These are phyloP conservation scores for Cucurbitaria berberidis DNA, from an alignment of 2,329 filamentous ascomycete genomes.

Conservation along the genomic window DNA sequence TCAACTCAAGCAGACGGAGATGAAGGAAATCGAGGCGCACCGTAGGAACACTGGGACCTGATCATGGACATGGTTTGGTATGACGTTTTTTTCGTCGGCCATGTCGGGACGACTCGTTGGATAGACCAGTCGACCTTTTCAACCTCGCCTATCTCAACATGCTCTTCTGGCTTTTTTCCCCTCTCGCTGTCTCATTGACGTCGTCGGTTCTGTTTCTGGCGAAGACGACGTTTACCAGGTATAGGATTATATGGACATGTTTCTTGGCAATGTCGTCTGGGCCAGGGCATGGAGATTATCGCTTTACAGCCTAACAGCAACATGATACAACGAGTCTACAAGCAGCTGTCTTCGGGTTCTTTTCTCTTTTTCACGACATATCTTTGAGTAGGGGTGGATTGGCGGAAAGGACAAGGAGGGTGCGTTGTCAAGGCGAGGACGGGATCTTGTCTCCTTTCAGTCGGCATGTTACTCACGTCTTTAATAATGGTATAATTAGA, in stretches of 20 bases:
- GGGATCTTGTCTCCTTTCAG: not conserved
- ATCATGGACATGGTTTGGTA: not conserved
- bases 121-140: not conserved
- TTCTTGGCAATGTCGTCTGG: not conserved
- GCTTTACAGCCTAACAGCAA: not conserved
- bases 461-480: conserved; percentile 8
- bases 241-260: not conserved
- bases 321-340: no score
- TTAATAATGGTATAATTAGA: conserved; percentile 15
- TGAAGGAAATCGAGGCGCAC: conserved; percentile 36
- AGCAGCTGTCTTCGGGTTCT: no score
- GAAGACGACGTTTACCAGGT: not conserved
- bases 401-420: conserved; percentile 2
- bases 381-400: conserved; percentile 1
- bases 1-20: conserved; percentile 39
- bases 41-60: conserved; percentile 12
- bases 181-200: not conserved
- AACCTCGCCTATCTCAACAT: not conserved
- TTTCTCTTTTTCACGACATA: conserved; percentile 5
- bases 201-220: not conserved
- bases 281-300: not conserved
- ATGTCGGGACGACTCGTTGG: not conserved
- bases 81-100: not conserved
- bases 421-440: not conserved
- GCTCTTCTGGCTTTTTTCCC: not conserved